phyloP scores from a whole-genome alignment of 768 basidiomycete genomes.

The Psilocybe cubensis region DNA sequence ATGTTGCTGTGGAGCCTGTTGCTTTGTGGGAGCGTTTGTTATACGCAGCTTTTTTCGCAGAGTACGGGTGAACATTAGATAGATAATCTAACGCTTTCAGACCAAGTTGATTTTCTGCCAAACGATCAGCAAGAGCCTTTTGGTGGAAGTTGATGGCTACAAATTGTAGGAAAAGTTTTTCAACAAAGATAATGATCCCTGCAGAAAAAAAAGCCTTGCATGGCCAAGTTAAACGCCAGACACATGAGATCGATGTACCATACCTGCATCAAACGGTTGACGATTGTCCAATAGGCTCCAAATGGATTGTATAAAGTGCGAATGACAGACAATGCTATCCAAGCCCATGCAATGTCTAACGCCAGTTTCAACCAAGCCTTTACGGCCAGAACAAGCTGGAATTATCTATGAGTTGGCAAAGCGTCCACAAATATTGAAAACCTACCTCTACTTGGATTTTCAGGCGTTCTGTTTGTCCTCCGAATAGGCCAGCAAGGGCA shows the following conservation, averaged over 20 bases:
- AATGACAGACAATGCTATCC: conserved; percentile 73
- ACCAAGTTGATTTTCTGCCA: conserved; percentile 70
- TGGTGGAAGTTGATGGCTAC: conserved; percentile 84
- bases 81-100: conserved; percentile 72
- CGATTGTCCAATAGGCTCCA: conserved; percentile 65
- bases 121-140: conserved; percentile 73
- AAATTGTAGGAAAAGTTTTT: conserved; percentile 67
- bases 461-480: conserved; percentile 65
- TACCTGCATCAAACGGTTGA: conserved; percentile 77
- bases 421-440: not conserved
- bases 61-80: conserved; percentile 61
- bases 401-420: not conserved
- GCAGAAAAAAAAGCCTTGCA: conserved; percentile 46
- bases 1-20: conserved; percentile 38
- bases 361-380: conserved; percentile 72
- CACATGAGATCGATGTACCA: conserved; percentile 6
- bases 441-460: conserved; percentile 72
- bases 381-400: conserved; percentile 67
- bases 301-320: conserved; percentile 60
- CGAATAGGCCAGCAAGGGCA: conserved; percentile 53
- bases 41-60: conserved; percentile 39
- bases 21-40: conserved; percentile 51
- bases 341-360: conserved; percentile 70
- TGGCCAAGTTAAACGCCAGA: not conserved
- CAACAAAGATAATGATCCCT: conserved; percentile 44